Base-by-base conservation (phyloP, 805 yeast genomes). In the Blastobotrys terrestris region DNA sequence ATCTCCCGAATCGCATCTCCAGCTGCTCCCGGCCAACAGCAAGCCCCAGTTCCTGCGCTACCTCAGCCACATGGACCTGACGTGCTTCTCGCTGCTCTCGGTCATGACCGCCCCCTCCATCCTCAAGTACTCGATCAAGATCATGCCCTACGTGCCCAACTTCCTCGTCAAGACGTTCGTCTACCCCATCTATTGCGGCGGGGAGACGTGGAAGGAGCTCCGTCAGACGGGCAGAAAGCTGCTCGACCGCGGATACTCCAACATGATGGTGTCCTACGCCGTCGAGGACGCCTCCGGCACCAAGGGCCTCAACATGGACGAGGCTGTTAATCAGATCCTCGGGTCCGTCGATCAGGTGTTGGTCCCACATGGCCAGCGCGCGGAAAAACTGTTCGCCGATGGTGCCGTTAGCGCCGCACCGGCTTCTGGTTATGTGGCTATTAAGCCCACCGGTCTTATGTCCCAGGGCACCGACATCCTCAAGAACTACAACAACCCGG, bases 241-340 rank as follows among this genome's bases (percentile, higher is more conserved):
- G 59, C 74, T 80, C 51, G 67, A 77, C 49, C 77, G 95, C 55
- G 95, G 96, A 7, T 86, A 90, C 63, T 81, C 87, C 60, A 92
- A 91, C 73, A 88, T 91, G 95, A 89, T 91, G 96, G 73, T 91
- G n/a, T 85, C 95, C 1, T 80, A 89, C 67, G 88, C 97, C 14
- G 90, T 91, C 50, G 98, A 91, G 70, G 96, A 94, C 52, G 84
- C 97, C 51, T 87, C 87, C 58, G 96, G 96, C 40, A 78, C 56
- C 13, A 79, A 64, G 73, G 79, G 67, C 62, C 77, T 49, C n/a
- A 53, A 61, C 31, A 50, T 62, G 22, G 65, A 60, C 39, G 51
- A 58, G 16, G 65, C 64, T 31, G 62, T 68, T 6, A 53, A 61
- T 31, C 55, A 56, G 50, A 73, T 80, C 16, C 74, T 80, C 53